These are phyloP conservation scores for Penicillium soppii DNA, from an alignment of 495 filamentous ascomycete genomes.

Conservation along the genomic window DNA sequence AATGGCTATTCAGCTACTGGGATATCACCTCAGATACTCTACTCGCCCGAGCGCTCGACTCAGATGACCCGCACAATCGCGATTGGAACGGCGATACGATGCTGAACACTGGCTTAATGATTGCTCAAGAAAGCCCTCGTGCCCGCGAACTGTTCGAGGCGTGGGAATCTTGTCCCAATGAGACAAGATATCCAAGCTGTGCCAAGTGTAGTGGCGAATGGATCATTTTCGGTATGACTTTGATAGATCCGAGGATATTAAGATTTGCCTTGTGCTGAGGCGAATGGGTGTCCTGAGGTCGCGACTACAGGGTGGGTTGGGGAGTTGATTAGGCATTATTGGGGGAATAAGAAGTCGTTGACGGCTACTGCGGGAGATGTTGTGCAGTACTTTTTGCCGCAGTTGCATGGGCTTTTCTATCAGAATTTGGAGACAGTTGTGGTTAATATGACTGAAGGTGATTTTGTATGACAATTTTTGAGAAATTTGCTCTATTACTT, in stretches of 20 bases:
- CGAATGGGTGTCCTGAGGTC: conserved; percentile 26
- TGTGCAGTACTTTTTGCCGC: conserved; percentile 10
- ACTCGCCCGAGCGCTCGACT: conserved; percentile 46
- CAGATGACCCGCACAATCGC: conserved; percentile 24
- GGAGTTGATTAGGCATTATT: conserved; percentile 21
- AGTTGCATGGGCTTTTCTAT: conserved; percentile 15
- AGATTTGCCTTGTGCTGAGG: conserved; percentile 36
- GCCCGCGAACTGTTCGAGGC: conserved; percentile 35
- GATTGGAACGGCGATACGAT: conserved; percentile 27
- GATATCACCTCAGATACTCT: conserved; percentile 39
- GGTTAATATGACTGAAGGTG: not conserved
- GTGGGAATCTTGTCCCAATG: conserved; percentile 36
- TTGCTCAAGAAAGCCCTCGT: conserved; percentile 34
- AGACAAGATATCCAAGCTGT: conserved; percentile 29
- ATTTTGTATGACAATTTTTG: not conserved
- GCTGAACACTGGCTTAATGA: conserved; percentile 42
- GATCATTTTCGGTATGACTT: conserved; percentile 38
- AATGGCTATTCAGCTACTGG: conserved; percentile 58
- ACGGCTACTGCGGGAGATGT: conserved; percentile 9
- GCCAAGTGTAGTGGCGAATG: conserved; percentile 27
- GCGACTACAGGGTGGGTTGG: conserved; percentile 13
- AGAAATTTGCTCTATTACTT: not conserved
- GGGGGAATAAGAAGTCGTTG: conserved; percentile 12
- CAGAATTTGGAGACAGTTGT: not conserved
- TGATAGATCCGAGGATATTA: conserved; percentile 28